Percentiles rank a stretch among this genome's conserved stretches.
Conservation (phyloP, 805 yeast genomes). For the Cephaloascus fragrans region DNA sequence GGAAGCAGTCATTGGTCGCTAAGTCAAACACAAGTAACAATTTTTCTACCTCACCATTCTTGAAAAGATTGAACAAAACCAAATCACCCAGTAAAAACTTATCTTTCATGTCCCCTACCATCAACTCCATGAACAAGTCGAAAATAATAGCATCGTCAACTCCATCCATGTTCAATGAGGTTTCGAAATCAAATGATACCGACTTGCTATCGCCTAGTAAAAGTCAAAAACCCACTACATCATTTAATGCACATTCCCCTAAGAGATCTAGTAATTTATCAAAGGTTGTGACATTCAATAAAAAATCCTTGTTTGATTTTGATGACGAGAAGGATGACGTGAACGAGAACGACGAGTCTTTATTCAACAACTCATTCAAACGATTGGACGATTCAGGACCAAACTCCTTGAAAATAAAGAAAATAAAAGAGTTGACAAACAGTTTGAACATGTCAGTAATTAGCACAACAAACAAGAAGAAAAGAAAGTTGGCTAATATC, state of each 20-base stretch:
- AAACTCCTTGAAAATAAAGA: constrained; percentile 14
- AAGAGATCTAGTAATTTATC: constrained; percentile 2
- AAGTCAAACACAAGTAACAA: neutral
- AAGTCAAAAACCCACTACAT: constrained; percentile 11
- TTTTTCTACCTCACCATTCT: constrained; percentile 12
- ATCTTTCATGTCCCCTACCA: constrained; percentile 7
- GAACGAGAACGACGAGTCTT: constrained; percentile 2
- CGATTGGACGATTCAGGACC: constrained; percentile 12
- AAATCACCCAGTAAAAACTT: neutral
- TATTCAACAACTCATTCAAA: constrained; percentile 11
- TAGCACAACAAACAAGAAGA: neutral
- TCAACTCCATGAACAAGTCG: constrained; percentile 1
- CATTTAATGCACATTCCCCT: constrained; percentile 1
- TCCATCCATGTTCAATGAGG: constrained; percentile 10
- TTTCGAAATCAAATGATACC: constrained; percentile 10
- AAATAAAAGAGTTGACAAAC: constrained; percentile 9
- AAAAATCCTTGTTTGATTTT: constrained; percentile 12
- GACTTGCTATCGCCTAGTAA: constrained; percentile 3
- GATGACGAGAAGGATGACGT: constrained; percentile 16
- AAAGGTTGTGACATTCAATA: constrained; percentile 3
- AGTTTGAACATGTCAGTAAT: neutral
- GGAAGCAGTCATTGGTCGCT: constrained; percentile 5
- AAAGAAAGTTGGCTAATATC: neutral
- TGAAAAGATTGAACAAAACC: constrained; percentile 3
- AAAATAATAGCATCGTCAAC: constrained; percentile 13